A percentile compares a stretch with the other conserved stretches of the same genome.
phyloP scores from a whole-genome alignment of 768 basidiomycete genomes.

The Pleurotus salmoneostramineus region DNA sequence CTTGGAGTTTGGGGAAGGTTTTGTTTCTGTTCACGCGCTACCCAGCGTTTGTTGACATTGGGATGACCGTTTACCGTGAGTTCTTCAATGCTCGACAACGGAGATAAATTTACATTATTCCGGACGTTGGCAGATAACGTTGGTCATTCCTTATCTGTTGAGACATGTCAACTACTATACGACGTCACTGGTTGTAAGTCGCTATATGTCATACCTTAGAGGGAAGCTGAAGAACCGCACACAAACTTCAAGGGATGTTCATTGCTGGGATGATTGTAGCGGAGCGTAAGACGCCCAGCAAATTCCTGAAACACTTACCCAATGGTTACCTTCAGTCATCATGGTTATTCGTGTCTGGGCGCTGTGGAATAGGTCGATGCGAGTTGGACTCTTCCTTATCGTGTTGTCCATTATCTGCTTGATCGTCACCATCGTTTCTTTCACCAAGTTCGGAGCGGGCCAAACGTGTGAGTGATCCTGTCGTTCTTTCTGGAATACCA shows the following conservation, averaged over 20 bases:
- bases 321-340: background rate
- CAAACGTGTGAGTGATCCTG: background rate
- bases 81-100: background rate
- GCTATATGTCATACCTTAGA: background rate
- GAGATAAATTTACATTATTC: background rate
- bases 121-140: background rate
- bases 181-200: slow-evolving; percentile 3
- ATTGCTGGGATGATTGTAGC: slow-evolving; percentile 3
- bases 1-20: slow-evolving; percentile 7
- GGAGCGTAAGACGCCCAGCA: background rate
- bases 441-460: background rate
- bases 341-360: slow-evolving; percentile 8
- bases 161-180: slow-evolving; percentile 2
- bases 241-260: background rate
- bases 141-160: background rate
- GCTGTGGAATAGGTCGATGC: background rate
- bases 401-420: slow-evolving; percentile 1
- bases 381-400: background rate
- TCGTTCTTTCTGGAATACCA: no score
- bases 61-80: slow-evolving; percentile 2
- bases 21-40: slow-evolving; percentile 7
- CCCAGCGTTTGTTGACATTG: slow-evolving; percentile 1
- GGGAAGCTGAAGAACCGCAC: no score
- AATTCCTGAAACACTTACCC: background rate
- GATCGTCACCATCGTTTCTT: background rate